Base-by-base conservation (phyloP, 345 rosid genomes). In the Aquilaria malaccensis region DNA sequence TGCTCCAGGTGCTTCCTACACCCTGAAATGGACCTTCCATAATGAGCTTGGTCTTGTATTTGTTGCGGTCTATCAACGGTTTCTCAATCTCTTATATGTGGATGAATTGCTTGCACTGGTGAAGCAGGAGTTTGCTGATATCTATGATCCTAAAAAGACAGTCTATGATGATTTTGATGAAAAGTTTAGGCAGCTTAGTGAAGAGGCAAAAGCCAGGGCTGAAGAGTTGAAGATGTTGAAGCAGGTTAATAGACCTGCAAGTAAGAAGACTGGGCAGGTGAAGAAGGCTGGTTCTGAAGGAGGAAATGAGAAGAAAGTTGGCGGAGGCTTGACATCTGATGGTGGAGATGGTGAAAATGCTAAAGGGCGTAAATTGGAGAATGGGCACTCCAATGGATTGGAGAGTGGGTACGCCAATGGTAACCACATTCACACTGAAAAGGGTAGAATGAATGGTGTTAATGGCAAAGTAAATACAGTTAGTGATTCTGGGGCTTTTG, bases 1-100 rank as follows among this genome's bases (percentile, higher is more conserved):
- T 71, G 87, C 82, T 61, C 83, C 92, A 0, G 95, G 98, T 56
- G 87, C 90, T 41, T 70, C 95, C 29, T 91, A 94, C 67, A 94
- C 96, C 63, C 93, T 94, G 71, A 90, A 91, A 66, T 91, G 97
- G 99, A 86, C 96, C 15, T 94, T 94, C 70, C 92, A 91, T 72
- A 94, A 91, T 7, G 96, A 94, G 50, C 97, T 94, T 14, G 97
- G 97, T 9, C 86, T 94, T 22, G 99, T 94, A 13, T 94, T 94
- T 59, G 97, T 94, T 46, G 99, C 96, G 4, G 96, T 94, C 14
- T 94, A 91, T 77, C 99, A 94, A 82, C 85, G 88, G 56, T 86
- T 94, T 63, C 95, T 94, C 59, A 92, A 88, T 69, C 72, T 94
- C 57, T 73, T 94, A 4, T 94, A 94, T 67, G 97, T 91, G 63